Evolutionary conservation across 1,284 basidiomycete species (phyloP), one percentile per base, ranked within the genome.

Genomic region (Boletus smithii): DNA sequence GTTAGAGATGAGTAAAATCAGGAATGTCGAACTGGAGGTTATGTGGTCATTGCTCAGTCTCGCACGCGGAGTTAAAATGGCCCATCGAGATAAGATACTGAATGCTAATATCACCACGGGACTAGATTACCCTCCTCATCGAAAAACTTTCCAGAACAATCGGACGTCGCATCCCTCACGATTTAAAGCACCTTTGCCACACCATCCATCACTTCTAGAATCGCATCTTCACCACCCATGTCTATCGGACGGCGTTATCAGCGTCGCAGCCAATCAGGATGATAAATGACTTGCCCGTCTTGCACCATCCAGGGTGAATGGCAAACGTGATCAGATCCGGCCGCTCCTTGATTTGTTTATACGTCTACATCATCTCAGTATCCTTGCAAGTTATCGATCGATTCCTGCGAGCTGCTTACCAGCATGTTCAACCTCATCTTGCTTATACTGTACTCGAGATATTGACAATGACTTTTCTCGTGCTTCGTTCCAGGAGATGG

Each of bases 381-480:
- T 7, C 8, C 13, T 4, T 10, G 34, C 10, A 22, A 23, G 2
- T 4, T 5, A 18, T 46, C 16, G 8, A 20, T 30, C 20, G 30
- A 27, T 32, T 38, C 20, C 4, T 9, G 11, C 18, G 7, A 35
- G 17, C 22, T 34, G 29, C 27, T 37, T 30, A 51, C 42, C 40
- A 50, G 18, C 32, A 46, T 55, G 42, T 50, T 53, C 27, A 42
- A 33, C 8, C 31, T 32, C 33, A 29, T 41, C 35, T 46, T 57
- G 16, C 33, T 48, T 22, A 46, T 46, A n/a, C 42, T 48, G 34
- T 49, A 22, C 51, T 57, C 11, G 60, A 52, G 9, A 60, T 53
- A 29, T 65, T 63, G 32, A 56, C 53, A 22, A 60, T 46, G 4
- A 63, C 58, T n/a, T 54, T 55, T 26, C 56, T 46, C 9, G 48